Base-by-base conservation (phyloP, 306 rosid species). In the Pyrus bretschneideri region DNA sequence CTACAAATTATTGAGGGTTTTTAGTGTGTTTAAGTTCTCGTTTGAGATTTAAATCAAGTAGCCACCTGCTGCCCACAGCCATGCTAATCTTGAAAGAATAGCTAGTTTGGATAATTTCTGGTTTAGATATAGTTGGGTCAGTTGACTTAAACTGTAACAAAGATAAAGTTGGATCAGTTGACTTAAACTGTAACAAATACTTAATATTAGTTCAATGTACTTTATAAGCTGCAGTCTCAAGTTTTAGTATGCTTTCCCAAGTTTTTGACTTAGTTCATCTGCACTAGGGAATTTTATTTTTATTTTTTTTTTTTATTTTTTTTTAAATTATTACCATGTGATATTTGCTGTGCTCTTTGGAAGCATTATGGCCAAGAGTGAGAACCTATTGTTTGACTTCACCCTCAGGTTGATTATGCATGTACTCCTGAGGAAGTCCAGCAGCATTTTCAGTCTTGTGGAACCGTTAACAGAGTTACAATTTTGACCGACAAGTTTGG, bases 361-460 rank as follows among this genome's bases (percentile, higher is more conserved):
- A 38, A 67, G 63, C 19, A 19, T 58, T 49, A 9, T 22, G 58
- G 23, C 40, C 35, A 29, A 27, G 23, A 70, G 44, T 55, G 27
- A 67, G 59, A 38, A 73, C 66, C 68, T 49, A 15, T 54, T 13
- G n/a, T 74, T 25, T 66, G 23, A 18, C 69, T 51, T 61, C 59
- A 25, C 65, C 66, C 79, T 81, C 90, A 96, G 99, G 99, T 96
- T 70, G 99, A 96, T 83, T 96, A 96, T 81, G 93, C 91, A 30
- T 96, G 99, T 74, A 92, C 97, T 1, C 99, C 99, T 73, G 99
- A 96, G 85, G 99, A 96, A 85, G 99, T 96, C 74, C 99, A 96
- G 78, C 99, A 96, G 80, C 99, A 91, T 86, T 96, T 96, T 83
- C 99, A 96, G 86, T 96, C 99, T n/a, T 96, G 99, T 82, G 99